These are phyloP conservation scores for Ogataea wickerhamii DNA, from an alignment of 805 yeast species.

Conservation along the genomic window DNA sequence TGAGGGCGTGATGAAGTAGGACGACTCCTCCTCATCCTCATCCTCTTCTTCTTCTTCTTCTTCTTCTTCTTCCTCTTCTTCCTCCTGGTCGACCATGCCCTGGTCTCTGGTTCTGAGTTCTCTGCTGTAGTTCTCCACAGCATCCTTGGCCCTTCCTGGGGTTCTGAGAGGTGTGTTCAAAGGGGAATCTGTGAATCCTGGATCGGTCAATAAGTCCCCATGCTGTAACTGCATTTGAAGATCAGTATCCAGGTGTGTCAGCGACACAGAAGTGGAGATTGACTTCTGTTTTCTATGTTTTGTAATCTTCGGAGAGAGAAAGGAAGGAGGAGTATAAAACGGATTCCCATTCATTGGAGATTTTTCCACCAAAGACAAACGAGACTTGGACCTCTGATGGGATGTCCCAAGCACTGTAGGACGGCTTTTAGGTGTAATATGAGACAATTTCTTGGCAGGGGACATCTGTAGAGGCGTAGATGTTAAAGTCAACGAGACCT, in stretches of 20 bases:
- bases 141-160: conserved; percentile 18
- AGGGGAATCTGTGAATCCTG: conserved; percentile 20
- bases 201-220: conserved; percentile 6
- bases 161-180: conserved; percentile 28
- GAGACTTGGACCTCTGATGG: conserved; percentile 23
- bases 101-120: conserved; percentile 8
- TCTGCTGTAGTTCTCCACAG: conserved; percentile 3
- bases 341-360: conserved; percentile 43
- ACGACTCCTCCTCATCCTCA: conserved; percentile 6
- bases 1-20: conserved; percentile 27
- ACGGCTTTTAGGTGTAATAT: conserved; percentile 21
- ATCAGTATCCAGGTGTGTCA: conserved; percentile 32
- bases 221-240: conserved; percentile 24
- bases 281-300: conserved; percentile 32
- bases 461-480: conserved; percentile 22
- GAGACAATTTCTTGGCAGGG: conserved; percentile 19
- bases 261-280: conserved; percentile 29
- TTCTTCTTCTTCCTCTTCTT: conserved; percentile 12
- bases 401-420: conserved; percentile 1
- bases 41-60: conserved; percentile 10
- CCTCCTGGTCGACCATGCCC: conserved; percentile 17
- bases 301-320: conserved; percentile 39
- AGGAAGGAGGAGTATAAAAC: conserved; percentile 45
- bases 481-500: conserved; percentile 7
- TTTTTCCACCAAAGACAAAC: conserved; percentile 21